These are phyloP conservation scores for Aspergillus baeticus DNA, from an alignment of 495 filamentous ascomycete genomes.

Conservation along the genomic window DNA sequence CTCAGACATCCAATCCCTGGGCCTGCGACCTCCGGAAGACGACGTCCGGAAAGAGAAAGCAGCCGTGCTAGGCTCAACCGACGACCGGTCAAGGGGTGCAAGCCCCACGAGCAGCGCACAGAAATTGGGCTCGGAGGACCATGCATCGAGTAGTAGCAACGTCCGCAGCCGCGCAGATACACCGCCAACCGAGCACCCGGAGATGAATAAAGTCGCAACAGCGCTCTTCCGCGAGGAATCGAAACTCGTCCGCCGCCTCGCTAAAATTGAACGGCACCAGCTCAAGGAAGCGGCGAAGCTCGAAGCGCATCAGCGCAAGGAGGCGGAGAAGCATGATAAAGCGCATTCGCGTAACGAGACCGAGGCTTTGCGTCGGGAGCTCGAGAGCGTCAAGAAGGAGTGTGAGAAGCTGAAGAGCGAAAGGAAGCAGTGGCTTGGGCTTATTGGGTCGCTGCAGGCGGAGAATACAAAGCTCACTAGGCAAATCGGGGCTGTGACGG, in stretches of 20 bases:
- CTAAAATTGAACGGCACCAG: conserved; percentile 24
- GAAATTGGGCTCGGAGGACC: neutral
- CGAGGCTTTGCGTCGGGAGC: conserved; percentile 55
- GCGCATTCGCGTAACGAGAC: conserved; percentile 39
- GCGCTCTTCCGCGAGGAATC: conserved; percentile 34
- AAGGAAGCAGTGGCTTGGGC: conserved; percentile 59
- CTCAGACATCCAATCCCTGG: conserved; percentile 38
- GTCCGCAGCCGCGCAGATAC: conserved; percentile 13
- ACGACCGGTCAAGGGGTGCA: conserved; percentile 15
- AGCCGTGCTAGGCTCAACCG: conserved; percentile 11
- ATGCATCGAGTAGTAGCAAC: conserved; percentile 9
- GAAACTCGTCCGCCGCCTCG: conserved; percentile 23
- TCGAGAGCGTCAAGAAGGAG: conserved; percentile 52
- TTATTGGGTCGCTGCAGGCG: conserved; percentile 62
- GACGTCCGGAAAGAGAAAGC: conserved; percentile 49
- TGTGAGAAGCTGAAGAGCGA: conserved; percentile 56
- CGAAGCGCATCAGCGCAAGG: conserved; percentile 47
- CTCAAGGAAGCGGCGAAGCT: conserved; percentile 44
- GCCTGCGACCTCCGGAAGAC: conserved; percentile 15
- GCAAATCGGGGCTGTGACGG: neutral
- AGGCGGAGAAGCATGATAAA: conserved; percentile 62
- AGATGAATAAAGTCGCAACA: conserved; percentile 29
- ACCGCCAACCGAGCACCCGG: neutral
- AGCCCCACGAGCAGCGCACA: conserved; percentile 16
- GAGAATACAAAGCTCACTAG: conserved; percentile 54